phyloP scores from a whole-genome alignment of 2,329 filamentous ascomycete species.

The Cryphonectria nitschkei region DNA sequence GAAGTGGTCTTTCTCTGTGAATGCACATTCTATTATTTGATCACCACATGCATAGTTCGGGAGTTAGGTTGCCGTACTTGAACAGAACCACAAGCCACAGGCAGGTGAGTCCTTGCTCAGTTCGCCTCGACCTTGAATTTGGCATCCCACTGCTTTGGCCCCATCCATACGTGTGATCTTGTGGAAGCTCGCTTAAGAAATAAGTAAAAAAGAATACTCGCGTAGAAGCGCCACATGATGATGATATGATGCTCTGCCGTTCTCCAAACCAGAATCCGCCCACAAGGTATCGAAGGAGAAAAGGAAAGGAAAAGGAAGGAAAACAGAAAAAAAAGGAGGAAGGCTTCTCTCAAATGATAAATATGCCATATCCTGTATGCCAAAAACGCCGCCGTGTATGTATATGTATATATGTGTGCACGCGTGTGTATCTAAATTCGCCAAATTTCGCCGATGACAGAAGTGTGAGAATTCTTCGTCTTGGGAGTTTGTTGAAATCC shows the following conservation, averaged over 20 bases:
- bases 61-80: not conserved
- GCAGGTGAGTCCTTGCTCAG: not conserved
- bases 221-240: not conserved
- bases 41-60: not conserved
- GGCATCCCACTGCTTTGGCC: not conserved
- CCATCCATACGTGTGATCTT: not conserved
- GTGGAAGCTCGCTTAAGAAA: not conserved
- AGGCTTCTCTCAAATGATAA: constrained; percentile 13
- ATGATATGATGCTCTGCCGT: not conserved
- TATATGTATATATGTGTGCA: not conserved
- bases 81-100: not conserved
- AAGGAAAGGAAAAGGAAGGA: too few relatives aligned
- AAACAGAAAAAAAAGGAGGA: not conserved
- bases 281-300: constrained; percentile 25
- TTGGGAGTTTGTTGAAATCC: not conserved
- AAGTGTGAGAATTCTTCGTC: not conserved
- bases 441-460: not conserved
- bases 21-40: constrained; percentile 11
- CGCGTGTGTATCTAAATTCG: constrained; percentile 7
- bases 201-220: not conserved
- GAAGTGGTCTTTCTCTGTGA: constrained; percentile 1
- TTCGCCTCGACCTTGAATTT: not conserved
- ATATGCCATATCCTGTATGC: constrained; percentile 27
- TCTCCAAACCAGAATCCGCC: constrained; percentile 5
- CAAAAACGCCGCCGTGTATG: constrained; percentile 29